phyloP scores from a whole-genome alignment of 1,284 basidiomycete species.

The Cutaneotrichosporon sp. region DNA sequence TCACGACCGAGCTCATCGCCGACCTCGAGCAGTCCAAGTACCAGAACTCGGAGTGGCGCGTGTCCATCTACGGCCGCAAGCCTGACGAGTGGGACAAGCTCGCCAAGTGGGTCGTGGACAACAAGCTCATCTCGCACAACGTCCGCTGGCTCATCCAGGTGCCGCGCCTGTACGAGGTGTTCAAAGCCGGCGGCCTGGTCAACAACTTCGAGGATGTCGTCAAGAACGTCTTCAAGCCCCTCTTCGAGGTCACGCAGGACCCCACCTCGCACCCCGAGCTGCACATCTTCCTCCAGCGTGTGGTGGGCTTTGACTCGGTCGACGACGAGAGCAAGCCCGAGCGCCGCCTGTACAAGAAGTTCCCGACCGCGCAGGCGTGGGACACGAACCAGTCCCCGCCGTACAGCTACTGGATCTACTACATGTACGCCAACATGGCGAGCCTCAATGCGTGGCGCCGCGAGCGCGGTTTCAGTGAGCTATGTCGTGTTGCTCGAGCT shows the following conservation, averaged over 20 bases:
- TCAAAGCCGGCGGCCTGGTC: slow-evolving; percentile 85
- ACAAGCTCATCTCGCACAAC: slow-evolving; percentile 94
- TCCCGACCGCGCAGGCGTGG: slow-evolving; percentile 92
- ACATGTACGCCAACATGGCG: slow-evolving; percentile 96
- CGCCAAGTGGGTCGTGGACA: slow-evolving; percentile 92
- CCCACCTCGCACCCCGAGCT: slow-evolving; percentile 88
- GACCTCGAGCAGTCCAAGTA: slow-evolving; percentile 99
- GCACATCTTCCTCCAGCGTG: slow-evolving; percentile 93
- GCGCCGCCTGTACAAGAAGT: slow-evolving; percentile 88
- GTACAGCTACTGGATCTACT: slow-evolving; percentile 96
- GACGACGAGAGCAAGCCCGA: slow-evolving; percentile 98
- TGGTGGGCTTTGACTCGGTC: slow-evolving; percentile 94
- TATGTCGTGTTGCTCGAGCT: background rate
- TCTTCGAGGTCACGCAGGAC: slow-evolving; percentile 96
- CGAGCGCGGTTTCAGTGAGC: slow-evolving; percentile 83
- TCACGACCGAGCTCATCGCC: slow-evolving; percentile 83
- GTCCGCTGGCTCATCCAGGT: slow-evolving; percentile 98
- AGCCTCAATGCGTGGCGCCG: slow-evolving; percentile 92
- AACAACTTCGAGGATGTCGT: slow-evolving; percentile 90
- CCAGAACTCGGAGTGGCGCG: slow-evolving; percentile 96
- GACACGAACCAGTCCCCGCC: slow-evolving; percentile 86
- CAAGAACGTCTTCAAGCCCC: slow-evolving; percentile 81
- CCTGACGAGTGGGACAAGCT: slow-evolving; percentile 94
- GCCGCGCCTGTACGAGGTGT: slow-evolving; percentile 93
- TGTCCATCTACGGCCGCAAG: slow-evolving; percentile 86